Evolutionary conservation across 2,329 filamentous ascomycete species (phyloP).

Genomic region (Ceratocystis alfenasii): DNA sequence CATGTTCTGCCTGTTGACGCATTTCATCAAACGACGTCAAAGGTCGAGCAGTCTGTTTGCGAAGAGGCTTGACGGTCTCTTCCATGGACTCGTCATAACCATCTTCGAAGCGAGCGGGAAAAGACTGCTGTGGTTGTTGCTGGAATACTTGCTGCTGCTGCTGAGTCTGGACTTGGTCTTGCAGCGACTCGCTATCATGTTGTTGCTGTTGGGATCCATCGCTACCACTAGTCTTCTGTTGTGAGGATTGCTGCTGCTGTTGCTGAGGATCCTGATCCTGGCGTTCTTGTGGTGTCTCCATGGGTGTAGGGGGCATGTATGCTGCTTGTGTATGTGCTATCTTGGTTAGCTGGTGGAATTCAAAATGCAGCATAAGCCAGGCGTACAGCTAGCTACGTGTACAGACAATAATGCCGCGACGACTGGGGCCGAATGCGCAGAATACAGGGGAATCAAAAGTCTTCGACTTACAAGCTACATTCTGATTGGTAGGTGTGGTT

Average conservation of each 20-base stretch:
- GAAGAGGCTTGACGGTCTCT: slow-evolving; percentile 49
- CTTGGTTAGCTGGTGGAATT: background rate
- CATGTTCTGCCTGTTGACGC: slow-evolving; percentile 43
- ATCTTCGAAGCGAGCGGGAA: slow-evolving; percentile 43
- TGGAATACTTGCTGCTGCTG: background rate
- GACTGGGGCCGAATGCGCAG: background rate
- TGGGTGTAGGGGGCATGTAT: slow-evolving; percentile 56
- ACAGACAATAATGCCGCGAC: background rate
- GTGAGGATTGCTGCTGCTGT: slow-evolving; percentile 23
- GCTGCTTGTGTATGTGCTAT: slow-evolving; percentile 30
- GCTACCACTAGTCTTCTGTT: slow-evolving; percentile 30
- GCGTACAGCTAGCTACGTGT: background rate
- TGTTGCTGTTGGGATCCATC: slow-evolving; percentile 24
- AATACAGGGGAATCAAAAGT: background rate
- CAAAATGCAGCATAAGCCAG: slow-evolving; percentile 4
- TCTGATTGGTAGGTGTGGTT: slow-evolving; percentile 32
- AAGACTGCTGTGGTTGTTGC: slow-evolving; percentile 30
- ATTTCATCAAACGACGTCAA: slow-evolving; percentile 48
- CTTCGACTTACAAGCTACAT: slow-evolving; percentile 42
- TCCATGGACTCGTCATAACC: slow-evolving; percentile 55
- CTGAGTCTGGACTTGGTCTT: slow-evolving; percentile 28
- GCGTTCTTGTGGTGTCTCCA: slow-evolving; percentile 42
- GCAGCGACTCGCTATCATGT: slow-evolving; percentile 26
- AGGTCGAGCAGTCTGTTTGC: slow-evolving; percentile 34
- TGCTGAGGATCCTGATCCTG: slow-evolving; percentile 14